Evolutionary conservation across 2,329 filamentous ascomycete species (phyloP), one percentile per base, ranked within the genome.

Genomic region (Fusarium sp.): DNA sequence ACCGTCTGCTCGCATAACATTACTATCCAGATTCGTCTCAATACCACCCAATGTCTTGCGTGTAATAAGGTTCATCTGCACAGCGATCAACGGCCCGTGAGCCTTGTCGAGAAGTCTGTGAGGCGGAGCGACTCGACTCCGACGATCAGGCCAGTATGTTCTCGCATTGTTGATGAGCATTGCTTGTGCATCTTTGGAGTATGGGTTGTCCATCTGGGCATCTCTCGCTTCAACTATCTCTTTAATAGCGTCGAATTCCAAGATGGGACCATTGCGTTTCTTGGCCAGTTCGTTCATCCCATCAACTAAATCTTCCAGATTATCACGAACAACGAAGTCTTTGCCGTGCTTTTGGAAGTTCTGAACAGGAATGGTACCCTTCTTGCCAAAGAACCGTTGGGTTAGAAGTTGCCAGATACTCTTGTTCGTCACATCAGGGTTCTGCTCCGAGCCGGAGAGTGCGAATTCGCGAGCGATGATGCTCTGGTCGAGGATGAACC

Each of bases 391-490:
- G 30, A 89, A 63, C 30, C 30, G 30, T 32, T 88, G 83, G n/a
- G 76, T 80, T 15, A 89, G 78, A 5, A 88, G 71, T 74, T 85
- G 78, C 83, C 85, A 85, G 49, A 87, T 78, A 75, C 85, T 89
- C 80, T 90, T 90, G 76, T 76, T 79, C 3, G 88, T 89, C 33
- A 90, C 69, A 71, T 90, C 88, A 0, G 87, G 87, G 79, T 90
- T 90, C 80, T 90, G 88, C 78, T 90, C 88, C 1, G 87, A 89
- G 12, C 88, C 88, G 0, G 88, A 90, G 1, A 90, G 84, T 15
- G 86, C 87, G 63, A 90, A 90, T 77, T 90, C 88, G 23, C 85
- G 83, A n/a, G 86, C 86, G 49, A 90, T 86, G 73, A 90, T 90
- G 75, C 79, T 80, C 67, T 87, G 86, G 76, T 88, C 83, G 5